phyloP scores from a whole-genome alignment of 139 green algal species.

The Desmodesmus armatus region DNA sequence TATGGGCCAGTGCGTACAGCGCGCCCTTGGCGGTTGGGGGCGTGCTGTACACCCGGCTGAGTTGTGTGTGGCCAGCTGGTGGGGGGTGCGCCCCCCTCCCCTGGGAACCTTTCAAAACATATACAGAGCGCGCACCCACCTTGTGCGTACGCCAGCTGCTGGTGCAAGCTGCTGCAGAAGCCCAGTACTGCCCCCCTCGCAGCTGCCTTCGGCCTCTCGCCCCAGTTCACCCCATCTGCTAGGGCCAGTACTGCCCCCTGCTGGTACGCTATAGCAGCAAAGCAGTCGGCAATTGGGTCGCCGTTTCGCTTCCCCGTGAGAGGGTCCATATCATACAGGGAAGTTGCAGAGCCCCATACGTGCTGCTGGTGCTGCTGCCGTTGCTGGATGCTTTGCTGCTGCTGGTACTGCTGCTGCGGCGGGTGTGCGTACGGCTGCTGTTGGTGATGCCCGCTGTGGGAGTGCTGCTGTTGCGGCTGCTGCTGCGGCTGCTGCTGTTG shows the following conservation, averaged over 20 bases:
- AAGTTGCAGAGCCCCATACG: constrained; percentile 45
- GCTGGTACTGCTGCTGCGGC: background rate
- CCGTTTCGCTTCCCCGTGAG: constrained; percentile 48
- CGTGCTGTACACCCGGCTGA: too few species aligned
- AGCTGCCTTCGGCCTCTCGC: constrained; percentile 44
- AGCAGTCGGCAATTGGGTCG: constrained; percentile 66
- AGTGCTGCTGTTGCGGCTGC: background rate
- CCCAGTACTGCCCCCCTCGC: constrained; percentile 57
- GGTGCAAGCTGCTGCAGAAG: constrained; percentile 46
- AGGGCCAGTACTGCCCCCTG: constrained; percentile 47
- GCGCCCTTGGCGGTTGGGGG: too few species aligned
- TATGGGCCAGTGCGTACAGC: too few species aligned
- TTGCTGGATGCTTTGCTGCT: background rate
- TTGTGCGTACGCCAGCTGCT: constrained; percentile 41
- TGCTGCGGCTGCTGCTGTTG: too few species aligned
- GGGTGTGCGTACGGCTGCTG: background rate
- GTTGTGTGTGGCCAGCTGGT: too few species aligned
- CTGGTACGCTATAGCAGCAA: constrained; percentile 40
- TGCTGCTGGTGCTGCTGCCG: background rate
- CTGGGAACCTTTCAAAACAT: too few species aligned
- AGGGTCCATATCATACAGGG: constrained; percentile 56
- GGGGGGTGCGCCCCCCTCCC: too few species aligned
- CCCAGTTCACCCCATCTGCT: constrained; percentile 64
- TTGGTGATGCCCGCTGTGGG: constrained; percentile 6
- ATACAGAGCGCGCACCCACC: constrained; percentile 4